Percentiles rank a stretch among this genome's conserved stretches.
Evolutionary conservation across 139 green algal genomes (phyloP).

Genomic region (Tetraselmis striata): DNA sequence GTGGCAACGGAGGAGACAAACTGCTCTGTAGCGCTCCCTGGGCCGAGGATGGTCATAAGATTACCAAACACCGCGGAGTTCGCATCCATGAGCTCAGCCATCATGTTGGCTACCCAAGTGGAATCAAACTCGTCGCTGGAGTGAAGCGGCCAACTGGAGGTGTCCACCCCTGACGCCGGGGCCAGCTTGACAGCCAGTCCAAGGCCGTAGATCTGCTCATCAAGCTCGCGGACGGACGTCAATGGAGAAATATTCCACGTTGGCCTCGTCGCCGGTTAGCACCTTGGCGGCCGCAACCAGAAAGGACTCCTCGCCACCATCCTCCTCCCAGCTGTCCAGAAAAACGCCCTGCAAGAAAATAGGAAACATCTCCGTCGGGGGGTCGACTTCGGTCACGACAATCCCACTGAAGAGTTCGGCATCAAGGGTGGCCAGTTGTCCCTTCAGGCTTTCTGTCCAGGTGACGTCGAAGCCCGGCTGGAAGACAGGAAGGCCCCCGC

Average conservation of each 20-base stretch:
- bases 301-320: not conserved
- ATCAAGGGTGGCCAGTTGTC: not conserved
- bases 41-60: no score
- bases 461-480: not conserved
- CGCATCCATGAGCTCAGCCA: no score
- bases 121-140: not conserved
- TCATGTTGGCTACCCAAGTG: not conserved
- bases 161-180: not conserved
- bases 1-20: no score
- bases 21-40: no score
- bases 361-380: not conserved
- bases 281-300: not conserved
- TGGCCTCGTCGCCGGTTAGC: not conserved
- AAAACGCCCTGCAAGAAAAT: not conserved
- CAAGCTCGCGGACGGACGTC: not conserved
- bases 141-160: not conserved
- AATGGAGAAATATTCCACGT: not conserved
- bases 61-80: no score
- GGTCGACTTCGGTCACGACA: not conserved
- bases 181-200: not conserved
- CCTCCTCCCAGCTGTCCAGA: not conserved
- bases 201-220: not conserved
- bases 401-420: not conserved
- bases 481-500: not conserved
- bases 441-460: not conserved